Base-by-base conservation (phyloP, 2,329 filamentous ascomycete species). In the Cryphonectria parasitica region DNA sequence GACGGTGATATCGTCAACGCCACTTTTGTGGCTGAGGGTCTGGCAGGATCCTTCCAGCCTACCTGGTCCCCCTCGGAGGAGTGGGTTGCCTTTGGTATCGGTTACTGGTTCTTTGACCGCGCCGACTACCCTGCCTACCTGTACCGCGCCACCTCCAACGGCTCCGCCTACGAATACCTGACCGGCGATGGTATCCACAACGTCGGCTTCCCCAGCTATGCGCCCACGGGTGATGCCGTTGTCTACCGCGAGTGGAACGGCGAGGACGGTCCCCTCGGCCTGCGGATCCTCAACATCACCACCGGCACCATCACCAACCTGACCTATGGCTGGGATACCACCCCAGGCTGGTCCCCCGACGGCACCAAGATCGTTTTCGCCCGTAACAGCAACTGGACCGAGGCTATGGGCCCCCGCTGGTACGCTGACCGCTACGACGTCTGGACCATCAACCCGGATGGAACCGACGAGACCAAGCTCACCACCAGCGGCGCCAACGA, bases 371-470 rank as follows among this genome's bases (percentile, higher is more conserved):
- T 82, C 62, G 76, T 82, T 52, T 82, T 83, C 73, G 80, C 81
- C 2, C 78, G 81, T 45, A 77, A 78, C 54, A 78, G 74, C 22
- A 79, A 73, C 34, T 71, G 67, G 70, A 71, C 70, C 13, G 3
- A 54, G 3, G 68, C 61, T 19, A 70, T 67, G 25, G 70, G 68
- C 31, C 52, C 43, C 13, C 64, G 68, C 17, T 72, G 70, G 70
- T 61, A 65, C 70, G 68, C 68, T 22, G 72, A 73, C 2, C 79
- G 78, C 64, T 83, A 80, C 68, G 81, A 84, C 45, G 75, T 84
- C 36, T 82, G 77, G 71, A 84, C 81, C 2, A 82, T 83, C 65
- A 74, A 73, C 6, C 80, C 82, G 1, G 80, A 84, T 70, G 81
- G 82, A 2, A 79, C 77, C 0, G 80, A 81, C 36, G 73, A 82